Conservation (phyloP, 352 stramenopile species). For the Phytopythium kandeliae region DNA sequence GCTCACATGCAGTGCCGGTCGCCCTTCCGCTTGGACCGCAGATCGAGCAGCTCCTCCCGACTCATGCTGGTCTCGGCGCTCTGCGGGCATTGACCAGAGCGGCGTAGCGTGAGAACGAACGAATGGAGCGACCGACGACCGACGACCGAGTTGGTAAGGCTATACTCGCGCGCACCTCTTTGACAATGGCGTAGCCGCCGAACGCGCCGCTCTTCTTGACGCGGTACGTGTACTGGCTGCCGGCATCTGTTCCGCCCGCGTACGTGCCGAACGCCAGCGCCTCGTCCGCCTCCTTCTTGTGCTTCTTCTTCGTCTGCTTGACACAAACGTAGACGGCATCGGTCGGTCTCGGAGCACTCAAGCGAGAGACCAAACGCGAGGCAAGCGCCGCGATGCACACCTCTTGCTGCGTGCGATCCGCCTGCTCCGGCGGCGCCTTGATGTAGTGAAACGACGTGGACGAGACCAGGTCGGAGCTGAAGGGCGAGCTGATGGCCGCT, state of each 20-base stretch:
- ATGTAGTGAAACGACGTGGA: slow-evolving; percentile 88
- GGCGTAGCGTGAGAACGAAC: not conserved
- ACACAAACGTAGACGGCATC: too few relatives aligned
- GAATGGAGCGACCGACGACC: too few relatives aligned
- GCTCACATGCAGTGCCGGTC: slow-evolving; percentile 81
- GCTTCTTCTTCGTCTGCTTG: slow-evolving; percentile 30
- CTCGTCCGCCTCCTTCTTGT: slow-evolving; percentile 52
- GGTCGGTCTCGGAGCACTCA: not conserved
- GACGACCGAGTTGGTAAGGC: not conserved
- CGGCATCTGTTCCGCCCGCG: slow-evolving; percentile 71
- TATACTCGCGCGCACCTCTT: slow-evolving; percentile 39
- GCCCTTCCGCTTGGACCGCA: slow-evolving; percentile 85
- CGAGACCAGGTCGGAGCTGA: slow-evolving; percentile 87
- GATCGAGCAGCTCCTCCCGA: slow-evolving; percentile 80
- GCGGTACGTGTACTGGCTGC: slow-evolving; percentile 64
- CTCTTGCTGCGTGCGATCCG: slow-evolving; percentile 31
- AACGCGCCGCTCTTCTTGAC: slow-evolving; percentile 83
- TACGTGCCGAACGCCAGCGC: slow-evolving; percentile 84
- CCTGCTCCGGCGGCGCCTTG: slow-evolving; percentile 67
- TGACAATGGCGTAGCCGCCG: slow-evolving; percentile 84
- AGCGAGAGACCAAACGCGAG: not conserved
- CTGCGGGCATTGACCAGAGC: slow-evolving; percentile 19
- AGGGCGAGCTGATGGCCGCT: slow-evolving; percentile 77
- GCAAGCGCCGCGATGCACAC: slow-evolving; percentile 6
- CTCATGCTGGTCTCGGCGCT: slow-evolving; percentile 43